phyloP scores from a whole-genome alignment of 805 yeast species.

The Diddensiella caesifluorescens region DNA sequence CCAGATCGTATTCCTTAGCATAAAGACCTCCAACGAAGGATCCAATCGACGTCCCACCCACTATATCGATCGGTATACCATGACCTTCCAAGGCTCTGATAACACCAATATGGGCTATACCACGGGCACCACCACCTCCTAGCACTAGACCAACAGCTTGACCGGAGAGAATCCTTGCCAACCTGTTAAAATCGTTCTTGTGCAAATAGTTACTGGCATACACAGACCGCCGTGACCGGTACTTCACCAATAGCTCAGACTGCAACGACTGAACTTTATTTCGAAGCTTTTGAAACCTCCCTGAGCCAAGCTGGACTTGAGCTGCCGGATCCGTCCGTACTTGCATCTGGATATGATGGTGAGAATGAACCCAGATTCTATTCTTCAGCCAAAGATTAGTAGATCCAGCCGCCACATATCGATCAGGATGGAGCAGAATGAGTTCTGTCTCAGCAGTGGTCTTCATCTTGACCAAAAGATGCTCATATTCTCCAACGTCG shows the following conservation, averaged over 20 bases:
- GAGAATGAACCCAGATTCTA: conserved; percentile 86
- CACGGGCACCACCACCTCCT: conserved; percentile 98
- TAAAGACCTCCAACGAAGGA: conserved; percentile 93
- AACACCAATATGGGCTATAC: conserved; percentile 86
- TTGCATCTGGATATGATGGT: conserved; percentile 81
- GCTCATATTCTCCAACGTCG: conserved; percentile 79
- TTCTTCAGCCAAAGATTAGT: conserved; percentile 80
- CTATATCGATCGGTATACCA: conserved; percentile 88
- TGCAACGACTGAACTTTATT: conserved; percentile 31
- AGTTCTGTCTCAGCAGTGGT: conserved; percentile 86
- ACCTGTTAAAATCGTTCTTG: conserved; percentile 81
- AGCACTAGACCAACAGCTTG: conserved; percentile 90
- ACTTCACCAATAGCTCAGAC: conserved; percentile 29
- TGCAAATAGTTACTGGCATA: conserved; percentile 44
- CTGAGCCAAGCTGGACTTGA: conserved; percentile 22
- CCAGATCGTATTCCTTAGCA: conserved; percentile 86
- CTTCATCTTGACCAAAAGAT: conserved; percentile 62
- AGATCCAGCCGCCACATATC: conserved; percentile 76
- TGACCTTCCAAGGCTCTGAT: conserved; percentile 84
- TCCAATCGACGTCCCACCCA: conserved; percentile 97
- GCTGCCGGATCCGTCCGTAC: conserved; percentile 11
- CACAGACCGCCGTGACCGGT: conserved; percentile 23
- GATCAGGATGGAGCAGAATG: conserved; percentile 76
- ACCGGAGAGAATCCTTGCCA: conserved; percentile 86
- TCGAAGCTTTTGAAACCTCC: conserved; percentile 24